phyloP scores from a whole-genome alignment of 306 rosid genomes.

The Vigna unguiculata region DNA sequence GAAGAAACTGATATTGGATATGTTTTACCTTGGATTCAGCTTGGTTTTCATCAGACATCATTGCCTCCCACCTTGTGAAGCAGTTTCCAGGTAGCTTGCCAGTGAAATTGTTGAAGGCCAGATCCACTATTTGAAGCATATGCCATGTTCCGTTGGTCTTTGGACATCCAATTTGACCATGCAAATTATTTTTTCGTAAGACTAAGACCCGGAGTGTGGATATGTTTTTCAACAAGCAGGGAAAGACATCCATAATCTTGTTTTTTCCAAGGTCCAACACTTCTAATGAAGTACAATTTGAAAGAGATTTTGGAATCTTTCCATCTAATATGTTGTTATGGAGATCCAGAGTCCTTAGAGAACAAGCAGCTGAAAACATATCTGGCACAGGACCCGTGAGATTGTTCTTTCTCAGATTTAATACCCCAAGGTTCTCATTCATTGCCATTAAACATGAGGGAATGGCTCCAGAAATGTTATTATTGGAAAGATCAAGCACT shows the following conservation, averaged over 20 bases:
- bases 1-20: conserved; percentile 1
- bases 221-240: conserved; percentile 51
- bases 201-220: conserved; percentile 52
- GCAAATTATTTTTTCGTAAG: conserved; percentile 51
- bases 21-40: background rate
- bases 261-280: conserved; percentile 55
- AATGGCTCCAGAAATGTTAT: background rate
- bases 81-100: conserved; percentile 45
- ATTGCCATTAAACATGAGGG: conserved; percentile 41
- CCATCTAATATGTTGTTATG: conserved; percentile 44
- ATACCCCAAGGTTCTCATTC: conserved; percentile 40
- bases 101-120: conserved; percentile 55
- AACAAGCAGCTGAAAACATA: conserved; percentile 40
- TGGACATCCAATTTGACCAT: conserved; percentile 47
- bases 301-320: conserved; percentile 57
- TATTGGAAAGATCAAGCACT: background rate
- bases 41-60: conserved; percentile 42
- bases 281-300: conserved; percentile 40
- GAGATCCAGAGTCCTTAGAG: conserved; percentile 51
- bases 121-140: conserved; percentile 58
- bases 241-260: conserved; percentile 34
- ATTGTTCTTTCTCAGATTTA: conserved; percentile 47
- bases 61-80: conserved; percentile 57
- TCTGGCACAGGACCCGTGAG: conserved; percentile 44
- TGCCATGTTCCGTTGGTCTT: conserved; percentile 40